Evolutionary conservation across 2,329 filamentous ascomycete species (phyloP).

Genomic region (Beauveria bassiana): DNA sequence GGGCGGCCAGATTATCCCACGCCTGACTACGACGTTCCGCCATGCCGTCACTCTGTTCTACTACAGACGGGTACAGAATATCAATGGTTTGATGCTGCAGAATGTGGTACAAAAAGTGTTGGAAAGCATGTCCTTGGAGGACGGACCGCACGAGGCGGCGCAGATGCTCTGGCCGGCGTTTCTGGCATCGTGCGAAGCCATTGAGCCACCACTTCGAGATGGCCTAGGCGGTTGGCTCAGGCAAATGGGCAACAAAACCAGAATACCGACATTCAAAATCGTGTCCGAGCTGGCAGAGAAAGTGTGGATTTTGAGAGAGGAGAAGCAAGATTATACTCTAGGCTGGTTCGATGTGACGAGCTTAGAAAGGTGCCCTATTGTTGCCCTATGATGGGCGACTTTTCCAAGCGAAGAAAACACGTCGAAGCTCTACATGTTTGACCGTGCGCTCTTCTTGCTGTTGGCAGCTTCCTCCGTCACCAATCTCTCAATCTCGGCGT

Average conservation of each 20-base stretch:
- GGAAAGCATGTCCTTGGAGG: not conserved
- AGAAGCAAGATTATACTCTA: not conserved
- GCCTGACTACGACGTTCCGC: not conserved
- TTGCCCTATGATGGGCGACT: not conserved
- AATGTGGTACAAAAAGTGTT: not conserved
- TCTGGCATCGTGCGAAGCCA: not conserved
- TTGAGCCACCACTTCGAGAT: not conserved
- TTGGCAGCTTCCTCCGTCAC: not conserved
- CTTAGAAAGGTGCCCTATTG: not conserved
- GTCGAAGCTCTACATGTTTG: not conserved
- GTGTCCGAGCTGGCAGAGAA: not conserved
- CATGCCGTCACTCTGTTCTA: conserved; percentile 4
- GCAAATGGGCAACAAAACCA: not conserved
- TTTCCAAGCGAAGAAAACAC: not conserved
- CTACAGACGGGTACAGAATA: conserved; percentile 4
- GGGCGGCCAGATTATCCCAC: not conserved
- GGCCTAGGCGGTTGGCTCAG: not conserved
- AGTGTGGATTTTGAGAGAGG: not conserved
- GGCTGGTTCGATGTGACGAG: conserved; percentile 1
- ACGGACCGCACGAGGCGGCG: not conserved
- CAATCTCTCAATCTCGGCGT: not conserved
- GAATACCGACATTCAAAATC: not conserved
- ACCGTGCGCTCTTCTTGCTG: not conserved
- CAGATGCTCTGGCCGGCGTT: not conserved
- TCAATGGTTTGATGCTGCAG: conserved; percentile 6